phyloP scores from a whole-genome alignment of 2,329 filamentous ascomycete species.

The Parastagonospora avenae region DNA sequence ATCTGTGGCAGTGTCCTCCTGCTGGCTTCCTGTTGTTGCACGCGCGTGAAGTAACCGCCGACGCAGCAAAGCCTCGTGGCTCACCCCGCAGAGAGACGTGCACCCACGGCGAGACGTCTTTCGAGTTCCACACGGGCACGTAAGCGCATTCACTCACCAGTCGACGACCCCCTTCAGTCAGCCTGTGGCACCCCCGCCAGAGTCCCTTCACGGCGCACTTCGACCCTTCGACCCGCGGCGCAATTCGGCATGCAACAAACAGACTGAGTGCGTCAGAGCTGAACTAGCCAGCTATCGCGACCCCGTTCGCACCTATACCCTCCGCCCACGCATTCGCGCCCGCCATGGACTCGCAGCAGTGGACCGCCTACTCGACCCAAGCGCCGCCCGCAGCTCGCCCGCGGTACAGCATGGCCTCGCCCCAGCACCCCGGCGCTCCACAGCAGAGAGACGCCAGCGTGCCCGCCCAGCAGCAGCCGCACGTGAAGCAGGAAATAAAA shows the following conservation, averaged over 20 bases:
- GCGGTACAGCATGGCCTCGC: constrained; percentile 44
- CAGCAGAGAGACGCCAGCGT: constrained; percentile 36
- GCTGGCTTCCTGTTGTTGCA: constrained; percentile 6
- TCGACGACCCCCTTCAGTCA: constrained; percentile 8
- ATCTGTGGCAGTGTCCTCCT: constrained; percentile 1
- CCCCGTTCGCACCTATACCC: constrained; percentile 8
- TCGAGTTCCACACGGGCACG: constrained; percentile 21
- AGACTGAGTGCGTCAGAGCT: constrained; percentile 43
- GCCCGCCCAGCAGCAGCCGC: constrained; percentile 23
- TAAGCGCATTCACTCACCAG: constrained; percentile 13
- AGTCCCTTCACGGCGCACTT: constrained; percentile 11
- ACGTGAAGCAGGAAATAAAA: constrained; percentile 22
- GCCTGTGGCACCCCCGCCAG: constrained; percentile 14
- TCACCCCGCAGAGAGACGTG: constrained; percentile 4
- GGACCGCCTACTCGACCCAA: constrained; percentile 43
- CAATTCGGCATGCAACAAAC: constrained; percentile 43
- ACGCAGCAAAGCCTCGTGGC: constrained; percentile 14
- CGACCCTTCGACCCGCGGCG: constrained; percentile 16
- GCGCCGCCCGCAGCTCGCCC: constrained; percentile 39
- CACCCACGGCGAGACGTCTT: constrained; percentile 13
- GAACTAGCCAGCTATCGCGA: constrained; percentile 37
- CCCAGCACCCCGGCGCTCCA: constrained; percentile 38
- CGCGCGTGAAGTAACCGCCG: constrained; percentile 15
- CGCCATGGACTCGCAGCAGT: constrained; percentile 45
- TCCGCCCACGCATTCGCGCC: constrained; percentile 10